Base-by-base conservation (phyloP, 805 yeast genomes). In the Pichia heedii region DNA sequence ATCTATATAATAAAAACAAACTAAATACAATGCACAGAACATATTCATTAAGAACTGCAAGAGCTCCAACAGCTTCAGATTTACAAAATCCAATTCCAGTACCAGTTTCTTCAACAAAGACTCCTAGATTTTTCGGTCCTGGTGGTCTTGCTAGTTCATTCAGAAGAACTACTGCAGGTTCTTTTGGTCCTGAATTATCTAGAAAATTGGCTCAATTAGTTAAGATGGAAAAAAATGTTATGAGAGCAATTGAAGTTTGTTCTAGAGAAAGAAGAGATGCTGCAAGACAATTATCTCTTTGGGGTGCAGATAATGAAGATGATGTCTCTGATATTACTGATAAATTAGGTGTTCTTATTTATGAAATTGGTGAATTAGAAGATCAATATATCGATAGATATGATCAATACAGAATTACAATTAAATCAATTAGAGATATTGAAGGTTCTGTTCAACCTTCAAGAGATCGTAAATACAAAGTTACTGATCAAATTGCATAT, bases 281-380 rank as follows among this genome's bases (percentile, higher is more conserved):
- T 50, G 93, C 94, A 45, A 82, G 77, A 63, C 93, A 84, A 64
- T 71, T 84, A 62, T 78, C 87, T 41, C 62, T 81, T 36, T 85
- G 95, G 95, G 95, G 95, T 71, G 82, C 81, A 60, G 85, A 76
- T 51, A 82, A 84, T 56, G 93, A 84, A 58, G 93, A 85, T 57
- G 90, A 84, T 53, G 87, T 86, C 38, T 74, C 84, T 37, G 95
- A 85, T 64, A 79, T 86, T 56, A 83, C 95, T 42, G 94, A 85
- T 67, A 85, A 85, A 64, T 70, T 85, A 58, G 94, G 94, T 57
- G 93, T 84, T 46, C 69, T 86, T 51, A 74, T 84, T 53, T 82
- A 77, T 60, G 95, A 86, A 65, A 73, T 84, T 60, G 88, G 89
- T 65, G 93, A 84, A 66, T 71, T 84, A 58, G 95, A 85, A 66